Conservation (phyloP, 2,329 filamentous ascomycete genomes). For the Akanthomyces uredinophilus region DNA sequence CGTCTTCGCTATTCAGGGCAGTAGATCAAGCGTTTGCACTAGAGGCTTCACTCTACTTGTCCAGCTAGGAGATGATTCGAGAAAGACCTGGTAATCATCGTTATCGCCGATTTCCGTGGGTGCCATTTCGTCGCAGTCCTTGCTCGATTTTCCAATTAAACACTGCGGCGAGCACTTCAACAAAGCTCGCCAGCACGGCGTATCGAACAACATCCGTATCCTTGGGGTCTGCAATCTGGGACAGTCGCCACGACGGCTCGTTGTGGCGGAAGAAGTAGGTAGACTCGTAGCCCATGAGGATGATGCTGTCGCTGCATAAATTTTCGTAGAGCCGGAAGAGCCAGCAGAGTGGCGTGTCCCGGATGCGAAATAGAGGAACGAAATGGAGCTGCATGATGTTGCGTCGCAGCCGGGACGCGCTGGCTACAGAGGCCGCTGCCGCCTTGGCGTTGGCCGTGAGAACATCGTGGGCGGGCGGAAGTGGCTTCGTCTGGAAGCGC, state of each 20-base stretch:
- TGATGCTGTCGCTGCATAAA: not conserved
- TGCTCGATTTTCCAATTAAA: conserved; percentile 4
- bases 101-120: not conserved
- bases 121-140: conserved; percentile 1
- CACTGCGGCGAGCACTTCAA: not conserved
- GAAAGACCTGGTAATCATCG: not conserved
- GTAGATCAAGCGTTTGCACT: not conserved
- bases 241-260: conserved; percentile 5
- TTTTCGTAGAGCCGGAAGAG: conserved; percentile 3
- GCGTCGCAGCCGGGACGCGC: not conserved
- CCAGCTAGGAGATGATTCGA: conserved; percentile 1
- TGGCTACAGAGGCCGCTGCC: not conserved
- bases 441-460: not conserved
- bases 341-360: not conserved
- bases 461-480: not conserved
- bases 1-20: not conserved
- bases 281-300: not conserved
- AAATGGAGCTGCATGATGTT: conserved; percentile 1
- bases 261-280: not conserved
- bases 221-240: not conserved
- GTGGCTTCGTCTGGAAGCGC: conserved; percentile 1
- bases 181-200: not conserved
- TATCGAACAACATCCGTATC: not conserved
- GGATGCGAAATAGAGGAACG: not conserved
- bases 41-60: conserved; percentile 1